Base-by-base conservation (phyloP, 306 rosid species). In the Rosa persica region DNA sequence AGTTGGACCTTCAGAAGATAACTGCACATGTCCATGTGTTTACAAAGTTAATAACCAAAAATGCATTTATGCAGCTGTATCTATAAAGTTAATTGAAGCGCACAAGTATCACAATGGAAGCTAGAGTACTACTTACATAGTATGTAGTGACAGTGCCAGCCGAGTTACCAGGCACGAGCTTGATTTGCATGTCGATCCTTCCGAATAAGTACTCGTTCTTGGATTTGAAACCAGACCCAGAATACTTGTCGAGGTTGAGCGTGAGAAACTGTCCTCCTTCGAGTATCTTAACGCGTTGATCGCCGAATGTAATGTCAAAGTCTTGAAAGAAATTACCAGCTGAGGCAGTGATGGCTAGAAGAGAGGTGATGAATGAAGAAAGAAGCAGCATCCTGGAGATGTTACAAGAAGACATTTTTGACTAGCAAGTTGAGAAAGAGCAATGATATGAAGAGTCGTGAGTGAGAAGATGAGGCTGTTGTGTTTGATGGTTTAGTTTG, bases 61-160 rank as follows among this genome's bases (percentile, higher is more conserved):
- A 39, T 39, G 44, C n/a, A 13, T 9, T 15, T 40, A 34, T 11
- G 36, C 16, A 58, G 15, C 34, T 23, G 65, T 22, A 58, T 58
- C 36, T 47, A 38, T 39, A 19, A 51, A 39, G 8, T 42, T 15
- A 39, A 30, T 12, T 27, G 42, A 62, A 30, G 43, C 9, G 5
- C 68, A 62, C 4, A 62, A 12, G 15, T 36, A 51, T 16, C 57
- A 40, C 13, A 12, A 42, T 34, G 65, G 55, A 38, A 34, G 46
- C 43, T 51, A 19, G 17, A 23, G 27, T n/a, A 20, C 76, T 38
- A 70, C 94, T 46, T 88, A 93, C 98, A 17, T 94, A 92, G 43
- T 80, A 92, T 27, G 98, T 81, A 64, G 98, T 92, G 80, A 92
- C 96, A 30, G 97, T 94, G 87, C 96, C 97, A 57, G 98, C 97